Evolutionary conservation across 2,329 filamentous ascomycete species (phyloP), one percentile per base, ranked within the genome.

Genomic region (Lecanoromycetidae sp.): DNA sequence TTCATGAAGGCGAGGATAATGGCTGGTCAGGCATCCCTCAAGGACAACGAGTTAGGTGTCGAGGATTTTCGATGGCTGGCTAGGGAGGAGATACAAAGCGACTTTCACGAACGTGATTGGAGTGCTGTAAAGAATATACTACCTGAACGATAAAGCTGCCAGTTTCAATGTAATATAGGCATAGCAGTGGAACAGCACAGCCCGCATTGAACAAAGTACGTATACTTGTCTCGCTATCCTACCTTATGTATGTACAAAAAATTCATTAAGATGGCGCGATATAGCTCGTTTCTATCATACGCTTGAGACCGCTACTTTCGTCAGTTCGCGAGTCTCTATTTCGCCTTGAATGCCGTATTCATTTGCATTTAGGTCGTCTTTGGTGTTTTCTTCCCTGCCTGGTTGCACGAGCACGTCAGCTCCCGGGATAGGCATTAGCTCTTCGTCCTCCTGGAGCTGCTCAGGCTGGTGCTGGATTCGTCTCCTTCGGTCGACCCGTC

Each of bases 1-100:
- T 95, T 94, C 74, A 78, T 96, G 72, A 96, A 96, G 73, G 85
- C 80, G 42, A 79, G 91, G 54, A 96, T 98, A 64, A 86, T 96
- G 84, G 87, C 88, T 27, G 91, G 91, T n/a, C 91, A 96, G 68
- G 87, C 83, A 25, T 77, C 94, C 63, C 65, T 96, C 44, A 70
- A 71, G 52, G 72, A 71, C 50, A 94, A 91, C 67, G 69, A 71
- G 52, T 74, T 84, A 48, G 84, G 82, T 5, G 71, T 91, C 45
- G 72, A 74, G 45, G 87, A 95, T 63, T 98, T 91, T 70, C 80
- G 84, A 68, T 98, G 91, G 91, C 66, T 96, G 59, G 82, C 85
- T 20, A 88, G 83, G 65, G 86, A 94, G 52, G 91, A 98, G 74
- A 74, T 96, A 47, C 64, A 81, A 63, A 69, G 78, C 56, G 71